Evolutionary conservation across 208 protist genomes (phyloP).

Genomic region (Angomonas deanei): DNA sequence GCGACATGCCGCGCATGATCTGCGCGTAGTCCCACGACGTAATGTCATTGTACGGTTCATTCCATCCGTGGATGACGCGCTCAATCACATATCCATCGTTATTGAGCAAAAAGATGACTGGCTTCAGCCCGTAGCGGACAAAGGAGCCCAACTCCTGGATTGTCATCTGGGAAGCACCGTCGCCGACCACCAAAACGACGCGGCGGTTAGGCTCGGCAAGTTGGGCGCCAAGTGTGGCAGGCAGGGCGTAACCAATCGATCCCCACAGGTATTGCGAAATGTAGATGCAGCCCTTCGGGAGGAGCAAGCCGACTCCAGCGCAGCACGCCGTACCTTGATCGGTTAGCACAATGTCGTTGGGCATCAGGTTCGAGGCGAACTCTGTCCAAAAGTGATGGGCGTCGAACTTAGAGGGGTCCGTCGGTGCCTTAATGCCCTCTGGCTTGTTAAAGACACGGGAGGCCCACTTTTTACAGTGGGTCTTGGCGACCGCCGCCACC

Average conservation of each 20-base stretch:
- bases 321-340: conserved; percentile 40
- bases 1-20: conserved; percentile 19
- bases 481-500: conserved; percentile 26
- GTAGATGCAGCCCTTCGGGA: conserved; percentile 17
- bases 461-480: conserved; percentile 11
- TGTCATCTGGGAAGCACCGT: conserved; percentile 36
- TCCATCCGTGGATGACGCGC: conserved; percentile 41
- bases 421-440: conserved; percentile 14
- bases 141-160: conserved; percentile 40
- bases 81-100: conserved; percentile 51
- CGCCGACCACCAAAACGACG: conserved; percentile 28
- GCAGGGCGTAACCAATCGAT: conserved; percentile 41
- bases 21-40: conserved; percentile 31
- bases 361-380: conserved; percentile 20
- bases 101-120: conserved; percentile 40
- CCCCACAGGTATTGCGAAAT: conserved; percentile 31
- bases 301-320: conserved; percentile 16
- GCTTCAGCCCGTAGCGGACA: conserved; percentile 20
- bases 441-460: conserved; percentile 11
- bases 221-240: conserved; percentile 34
- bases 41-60: conserved; percentile 42
- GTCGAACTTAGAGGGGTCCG: conserved; percentile 15
- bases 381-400: conserved; percentile 37
- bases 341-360: conserved; percentile 32
- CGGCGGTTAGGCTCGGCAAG: conserved; percentile 24